Conservation (phyloP, 306 rosid genomes). For the Vigna angularis region DNA sequence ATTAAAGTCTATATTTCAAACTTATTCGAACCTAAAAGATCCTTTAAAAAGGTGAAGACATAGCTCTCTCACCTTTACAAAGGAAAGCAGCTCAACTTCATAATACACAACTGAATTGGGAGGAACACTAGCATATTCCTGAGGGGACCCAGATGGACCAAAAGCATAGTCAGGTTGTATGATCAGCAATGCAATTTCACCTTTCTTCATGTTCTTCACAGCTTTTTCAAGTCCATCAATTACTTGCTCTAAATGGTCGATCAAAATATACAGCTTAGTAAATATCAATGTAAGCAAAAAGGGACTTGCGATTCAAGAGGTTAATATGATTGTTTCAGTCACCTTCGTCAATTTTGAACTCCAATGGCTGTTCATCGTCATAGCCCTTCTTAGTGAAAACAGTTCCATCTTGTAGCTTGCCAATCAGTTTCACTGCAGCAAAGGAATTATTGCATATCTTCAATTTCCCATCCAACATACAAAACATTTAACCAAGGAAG, state of each 20-base stretch:
- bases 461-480: conserved; percentile 1
- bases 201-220: conserved; percentile 87
- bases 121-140: conserved; percentile 77
- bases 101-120: conserved; percentile 73
- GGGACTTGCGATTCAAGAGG: neutral
- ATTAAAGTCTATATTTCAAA: neutral
- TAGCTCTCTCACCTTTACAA: conserved; percentile 65
- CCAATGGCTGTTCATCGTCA: conserved; percentile 73
- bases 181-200: conserved; percentile 76
- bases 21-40: neutral
- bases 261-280: neutral
- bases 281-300: neutral
- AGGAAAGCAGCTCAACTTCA: conserved; percentile 82
- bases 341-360: conserved; percentile 92
- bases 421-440: conserved; percentile 71
- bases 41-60: neutral
- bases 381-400: conserved; percentile 78
- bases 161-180: conserved; percentile 86
- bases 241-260: conserved; percentile 69
- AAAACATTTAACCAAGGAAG: neutral
- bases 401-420: conserved; percentile 84
- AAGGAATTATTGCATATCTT: neutral
- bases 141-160: conserved; percentile 68
- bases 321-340: neutral
- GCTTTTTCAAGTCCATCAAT: conserved; percentile 89